Evolutionary conservation across 2,329 filamentous ascomycete genomes (phyloP), one percentile per base, ranked within the genome.

Genomic region (Ascocoryne sarcoides): DNA sequence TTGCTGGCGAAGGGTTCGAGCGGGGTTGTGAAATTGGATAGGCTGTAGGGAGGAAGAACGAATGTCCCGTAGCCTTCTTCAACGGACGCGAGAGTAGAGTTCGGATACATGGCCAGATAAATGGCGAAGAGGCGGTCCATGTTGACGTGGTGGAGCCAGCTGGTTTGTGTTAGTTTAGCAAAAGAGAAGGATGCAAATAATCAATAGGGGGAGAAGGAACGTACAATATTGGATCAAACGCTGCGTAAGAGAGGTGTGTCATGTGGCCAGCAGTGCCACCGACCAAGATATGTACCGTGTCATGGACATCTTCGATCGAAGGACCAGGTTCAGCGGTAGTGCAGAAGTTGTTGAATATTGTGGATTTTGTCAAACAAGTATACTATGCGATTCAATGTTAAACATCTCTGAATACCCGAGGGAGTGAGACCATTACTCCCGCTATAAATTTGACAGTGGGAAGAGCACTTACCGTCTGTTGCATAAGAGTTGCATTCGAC

Each of bases 111-210:
- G 19, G 62, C 63, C 51, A 71, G 62, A 65, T 65, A 71, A 40
- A 71, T 57, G 2, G 73, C 69, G 45, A 75, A 71, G 10, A 81
- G 65, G 14, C 77, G 69, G 52, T 82, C 76, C 39, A 82, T 64
- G 53, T 82, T 78, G 49, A 67, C 60, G 60, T 72, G 68, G 45
- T 72, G 69, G 7, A 73, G 62, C 63, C 68, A 67, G 45, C 66
- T 69, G 26, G 18, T 42, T 42, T 29, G 35, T 47, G 29, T 17
- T 30, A 8, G 10, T 4, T 12, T 17, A 15, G 10, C 8, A 33
- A 18, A 41, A n/a, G 7, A 19, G 2, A 21, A n/a, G n/a, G n/a
- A n/a, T n/a, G n/a, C n/a, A n/a, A n/a, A n/a, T n/a, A n/a, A n/a
- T n/a, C n/a, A n/a, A n/a, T n/a, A n/a, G 23, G 12, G 7, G 5